Conservation (phyloP, 2,329 filamentous ascomycete species). For the Epicoccum sorghinum region DNA sequence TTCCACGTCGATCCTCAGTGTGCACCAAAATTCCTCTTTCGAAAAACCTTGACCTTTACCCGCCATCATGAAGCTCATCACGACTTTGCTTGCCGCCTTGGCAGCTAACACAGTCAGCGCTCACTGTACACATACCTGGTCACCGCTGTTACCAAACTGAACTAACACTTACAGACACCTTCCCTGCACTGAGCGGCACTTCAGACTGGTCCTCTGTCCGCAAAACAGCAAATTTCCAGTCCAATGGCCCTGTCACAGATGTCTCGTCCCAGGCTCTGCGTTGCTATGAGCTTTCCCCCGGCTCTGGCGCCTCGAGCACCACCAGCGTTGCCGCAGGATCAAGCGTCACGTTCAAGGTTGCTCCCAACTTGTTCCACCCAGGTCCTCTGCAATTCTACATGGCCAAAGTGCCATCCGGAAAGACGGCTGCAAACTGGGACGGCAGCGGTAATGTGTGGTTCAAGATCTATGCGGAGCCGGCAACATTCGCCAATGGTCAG, state of each 20-base stretch:
- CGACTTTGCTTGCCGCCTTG: constrained; percentile 26
- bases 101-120: constrained; percentile 26
- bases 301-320: constrained; percentile 19
- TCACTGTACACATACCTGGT: constrained; percentile 20
- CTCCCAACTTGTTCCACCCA: constrained; percentile 41
- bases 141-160: not conserved
- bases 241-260: constrained; percentile 38
- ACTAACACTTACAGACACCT: constrained; percentile 30
- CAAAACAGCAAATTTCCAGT: constrained; percentile 40
- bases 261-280: constrained; percentile 39
- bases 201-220: constrained; percentile 42
- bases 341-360: constrained; percentile 39
- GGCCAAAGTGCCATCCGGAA: constrained; percentile 42
- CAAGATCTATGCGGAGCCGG: constrained; percentile 37
- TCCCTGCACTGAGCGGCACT: constrained; percentile 24
- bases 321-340: no score
- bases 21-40: not conserved
- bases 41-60: not conserved
- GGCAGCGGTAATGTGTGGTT: constrained; percentile 46
- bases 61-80: constrained; percentile 34
- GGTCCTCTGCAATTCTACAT: constrained; percentile 48
- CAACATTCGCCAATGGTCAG: constrained; percentile 14
- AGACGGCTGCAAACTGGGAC: constrained; percentile 38
- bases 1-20: not conserved
- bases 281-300: constrained; percentile 40